phyloP scores from a whole-genome alignment of 2,329 filamentous ascomycete species.

The Apiospora saccharicola region DNA sequence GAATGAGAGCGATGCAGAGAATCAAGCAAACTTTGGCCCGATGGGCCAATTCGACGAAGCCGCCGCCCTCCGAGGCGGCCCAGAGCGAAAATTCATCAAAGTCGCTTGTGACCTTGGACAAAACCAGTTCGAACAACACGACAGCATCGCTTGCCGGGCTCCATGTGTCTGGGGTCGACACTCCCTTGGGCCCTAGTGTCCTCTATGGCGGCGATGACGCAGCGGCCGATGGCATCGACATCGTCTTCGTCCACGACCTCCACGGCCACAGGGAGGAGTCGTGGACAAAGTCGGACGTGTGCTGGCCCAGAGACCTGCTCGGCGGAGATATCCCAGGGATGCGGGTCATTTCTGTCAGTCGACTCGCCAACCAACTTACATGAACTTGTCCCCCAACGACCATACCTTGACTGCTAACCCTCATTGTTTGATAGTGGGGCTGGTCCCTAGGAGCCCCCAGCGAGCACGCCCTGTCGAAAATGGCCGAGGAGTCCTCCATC shows the following conservation, averaged over 20 bases:
- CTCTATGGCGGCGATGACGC: neutral
- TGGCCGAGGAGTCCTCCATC: neutral
- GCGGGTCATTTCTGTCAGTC: slow-evolving; percentile 23
- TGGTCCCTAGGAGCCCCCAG: neutral
- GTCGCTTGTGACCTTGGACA: neutral
- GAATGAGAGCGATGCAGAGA: neutral
- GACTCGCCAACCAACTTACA: neutral
- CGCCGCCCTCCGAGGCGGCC: too few relatives aligned
- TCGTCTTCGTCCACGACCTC: slow-evolving; percentile 26
- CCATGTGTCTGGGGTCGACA: neutral
- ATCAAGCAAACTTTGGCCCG: slow-evolving; percentile 15
- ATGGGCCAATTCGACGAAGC: neutral
- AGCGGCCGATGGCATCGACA: slow-evolving; percentile 12
- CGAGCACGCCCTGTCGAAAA: neutral
- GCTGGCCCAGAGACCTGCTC: slow-evolving; percentile 27
- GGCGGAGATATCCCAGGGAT: slow-evolving; percentile 18
- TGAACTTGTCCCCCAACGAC: neutral
- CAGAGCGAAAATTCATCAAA: neutral
- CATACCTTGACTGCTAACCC: neutral
- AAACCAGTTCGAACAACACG: neutral
- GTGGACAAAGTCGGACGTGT: slow-evolving; percentile 25
- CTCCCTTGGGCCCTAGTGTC: neutral
- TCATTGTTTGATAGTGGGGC: neutral
- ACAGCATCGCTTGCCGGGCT: neutral
- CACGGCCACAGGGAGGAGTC: slow-evolving; percentile 20